Base-by-base conservation (phyloP, 371 early-diverging fungal species). In the Mortierella sp. region DNA sequence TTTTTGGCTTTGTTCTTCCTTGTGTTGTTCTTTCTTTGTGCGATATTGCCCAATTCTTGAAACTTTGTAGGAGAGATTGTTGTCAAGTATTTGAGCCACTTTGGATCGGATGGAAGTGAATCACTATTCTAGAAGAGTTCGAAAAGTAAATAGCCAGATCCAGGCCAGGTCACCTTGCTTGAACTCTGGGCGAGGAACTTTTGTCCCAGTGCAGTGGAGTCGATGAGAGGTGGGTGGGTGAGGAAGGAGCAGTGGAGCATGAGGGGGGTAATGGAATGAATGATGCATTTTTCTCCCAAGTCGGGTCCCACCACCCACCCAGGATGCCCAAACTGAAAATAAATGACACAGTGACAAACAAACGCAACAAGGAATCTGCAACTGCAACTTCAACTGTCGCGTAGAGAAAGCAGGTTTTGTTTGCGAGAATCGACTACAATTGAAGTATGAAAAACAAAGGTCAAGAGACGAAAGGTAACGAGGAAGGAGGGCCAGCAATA, bases 41-140 rank as follows among this genome's bases (percentile, higher is more conserved):
- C 43, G 2, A 40, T 40, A 40, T 40, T 6, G 43, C 43, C 43
- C 43, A 40, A 9, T 21, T n/a, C 50, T 67, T 43, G 24, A 8
- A n/a, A 13, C n/a, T 24, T 69, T 54, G 5, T 75, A 84, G 86
- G 86, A 21, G 86, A 85, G 77, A 85, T 85, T 61, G 79, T 85
- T 71, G 86, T 85, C 74, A 85, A 85, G 79, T 85, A 85, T 51
- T 34, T 85, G 69, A 85, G 71, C 48, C 85, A 85, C 21, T 85
- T 85, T 64, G 85, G 85, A 40, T 67, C 74, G 14, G 79, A 74
- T 31, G 59, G 53, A n/a, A 31, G 26, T 24, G 73, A 72, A 40
- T 10, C 43, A 6, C 37, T 77, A 13, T 51, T 77, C 44, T 77
- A 50, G 59, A 59, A 72, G 26, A 16, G 9, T 46, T 44, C 43